These are phyloP conservation scores for Recurvomyces mirabilis DNA, from an alignment of 495 filamentous ascomycete species.

Conservation along the genomic window DNA sequence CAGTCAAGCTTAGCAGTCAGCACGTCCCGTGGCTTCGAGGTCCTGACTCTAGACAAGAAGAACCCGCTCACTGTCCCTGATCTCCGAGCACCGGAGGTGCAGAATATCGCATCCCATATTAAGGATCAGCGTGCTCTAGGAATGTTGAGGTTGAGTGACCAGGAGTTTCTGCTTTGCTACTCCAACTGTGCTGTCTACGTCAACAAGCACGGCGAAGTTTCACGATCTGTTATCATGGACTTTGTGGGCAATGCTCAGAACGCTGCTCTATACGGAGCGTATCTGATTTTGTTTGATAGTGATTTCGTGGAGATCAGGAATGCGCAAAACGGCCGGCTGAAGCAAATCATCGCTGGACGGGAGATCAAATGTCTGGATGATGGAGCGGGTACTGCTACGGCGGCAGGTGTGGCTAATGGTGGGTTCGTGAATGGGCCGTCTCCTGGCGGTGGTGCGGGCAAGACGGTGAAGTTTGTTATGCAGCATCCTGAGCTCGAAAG, in stretches of 20 bases:
- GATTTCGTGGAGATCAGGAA: slow-evolving; percentile 95
- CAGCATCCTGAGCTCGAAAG: slow-evolving; percentile 77
- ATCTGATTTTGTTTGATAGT: slow-evolving; percentile 51
- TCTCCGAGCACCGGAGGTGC: slow-evolving; percentile 60
- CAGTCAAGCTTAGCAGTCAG: slow-evolving; percentile 83
- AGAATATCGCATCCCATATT: slow-evolving; percentile 70
- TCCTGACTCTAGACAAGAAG: slow-evolving; percentile 94
- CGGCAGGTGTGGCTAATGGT: slow-evolving; percentile 24
- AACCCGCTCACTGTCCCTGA: slow-evolving; percentile 82
- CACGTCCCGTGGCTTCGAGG: slow-evolving; percentile 86
- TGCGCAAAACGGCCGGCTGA: slow-evolving; percentile 83
- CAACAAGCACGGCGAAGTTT: slow-evolving; percentile 95
- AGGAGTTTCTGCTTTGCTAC: slow-evolving; percentile 88
- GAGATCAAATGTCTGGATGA: slow-evolving; percentile 85
- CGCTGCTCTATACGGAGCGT: slow-evolving; percentile 60
- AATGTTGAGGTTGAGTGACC: slow-evolving; percentile 91
- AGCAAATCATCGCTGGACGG: slow-evolving; percentile 86
- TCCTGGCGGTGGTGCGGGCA: slow-evolving; percentile 24
- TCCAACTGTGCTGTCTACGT: slow-evolving; percentile 94
- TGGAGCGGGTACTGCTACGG: slow-evolving; percentile 37
- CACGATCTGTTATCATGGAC: slow-evolving; percentile 86
- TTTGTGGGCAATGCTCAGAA: slow-evolving; percentile 84
- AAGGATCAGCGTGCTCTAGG: slow-evolving; percentile 72
- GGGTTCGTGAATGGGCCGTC: neutral
- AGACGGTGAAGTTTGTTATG: slow-evolving; percentile 88